Percentiles rank a stretch among this genome's conserved stretches.
phyloP scores from a whole-genome alignment of 306 rosid genomes.

The Datisca glomerata region DNA sequence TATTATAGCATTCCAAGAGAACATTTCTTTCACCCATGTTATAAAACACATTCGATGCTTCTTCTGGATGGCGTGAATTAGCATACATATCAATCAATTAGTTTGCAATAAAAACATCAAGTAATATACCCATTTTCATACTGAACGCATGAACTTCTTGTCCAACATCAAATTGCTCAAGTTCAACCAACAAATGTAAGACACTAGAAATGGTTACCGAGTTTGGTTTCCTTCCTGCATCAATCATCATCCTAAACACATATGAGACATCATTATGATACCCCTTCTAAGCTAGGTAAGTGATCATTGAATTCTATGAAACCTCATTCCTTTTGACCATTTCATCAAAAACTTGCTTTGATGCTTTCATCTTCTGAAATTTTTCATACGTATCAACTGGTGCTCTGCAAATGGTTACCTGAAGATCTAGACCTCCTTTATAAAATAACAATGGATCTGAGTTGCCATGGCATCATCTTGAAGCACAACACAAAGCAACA shows the following conservation, averaged over 20 bases:
- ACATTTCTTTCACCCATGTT: slow-evolving; percentile 40
- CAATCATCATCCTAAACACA: slow-evolving; percentile 50
- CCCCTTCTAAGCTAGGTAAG: slow-evolving; percentile 50
- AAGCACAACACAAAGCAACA: slow-evolving; percentile 52
- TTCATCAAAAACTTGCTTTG: slow-evolving; percentile 52
- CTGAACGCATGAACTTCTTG: slow-evolving; percentile 66
- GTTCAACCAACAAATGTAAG: slow-evolving; percentile 59
- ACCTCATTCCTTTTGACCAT: slow-evolving; percentile 55
- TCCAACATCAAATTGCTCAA: slow-evolving; percentile 36
- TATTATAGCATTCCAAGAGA: slow-evolving; percentile 84
- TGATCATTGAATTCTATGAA: slow-evolving; percentile 76
- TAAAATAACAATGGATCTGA: slow-evolving; percentile 48
- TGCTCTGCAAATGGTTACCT: slow-evolving; percentile 45
- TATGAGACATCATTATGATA: slow-evolving; percentile 29
- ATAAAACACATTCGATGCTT: slow-evolving; percentile 46
- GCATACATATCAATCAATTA: slow-evolving; percentile 78
- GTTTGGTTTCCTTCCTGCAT: slow-evolving; percentile 42
- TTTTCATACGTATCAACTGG: slow-evolving; percentile 76
- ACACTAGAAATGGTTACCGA: slow-evolving; percentile 58
- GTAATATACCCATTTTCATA: slow-evolving; percentile 37
- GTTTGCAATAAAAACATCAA: slow-evolving; percentile 57
- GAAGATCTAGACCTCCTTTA: slow-evolving; percentile 57
- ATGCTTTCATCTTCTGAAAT: slow-evolving; percentile 48
- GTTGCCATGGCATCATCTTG: slow-evolving; percentile 35
- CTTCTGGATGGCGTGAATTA: slow-evolving; percentile 41